Evolutionary conservation across 2,329 filamentous ascomycete species (phyloP), one percentile per base, ranked within the genome.

Genomic region (Talaromyces verruculosus): DNA sequence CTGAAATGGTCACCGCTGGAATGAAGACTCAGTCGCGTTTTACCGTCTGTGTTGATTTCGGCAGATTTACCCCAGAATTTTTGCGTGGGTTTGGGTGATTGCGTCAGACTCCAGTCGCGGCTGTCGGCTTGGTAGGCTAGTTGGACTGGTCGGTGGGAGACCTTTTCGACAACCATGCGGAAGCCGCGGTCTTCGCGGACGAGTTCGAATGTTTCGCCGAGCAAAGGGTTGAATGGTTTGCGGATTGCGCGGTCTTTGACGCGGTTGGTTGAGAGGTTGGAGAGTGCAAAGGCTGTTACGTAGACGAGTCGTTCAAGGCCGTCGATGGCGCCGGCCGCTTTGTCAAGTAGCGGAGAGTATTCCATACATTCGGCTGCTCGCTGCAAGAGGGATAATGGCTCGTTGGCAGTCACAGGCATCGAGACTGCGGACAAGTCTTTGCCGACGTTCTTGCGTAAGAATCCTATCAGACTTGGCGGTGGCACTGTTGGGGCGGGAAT

Each of bases 1-100:
- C 89, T 93, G 80, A 94, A 99, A 67, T 88, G 85, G 75, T 98
- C 94, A 64, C 92, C 91, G 1, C 83, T 86, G 1, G 85, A 84
- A 74, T 95, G 89, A 33, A 99, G 81, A 45, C 89, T 87, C 45
- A 97, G 84, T 59, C 93, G 87, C 3, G 92, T 89, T 30, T 92
- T 90, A 2, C 95, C 95, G 64, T 97, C 94, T 0, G 93, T 98
- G 67, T 91, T 95, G 68, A 99, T 88, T 78, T 99, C 95, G 2
- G 92, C 92, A 64, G 90, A 94, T 82, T 98, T 98, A 65, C 95
- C 95, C 95, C 95, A 98, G 81, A 99, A 99, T 76, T 98, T 98
- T 75, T 99, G 94, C 25, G 90, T 90, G 0, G 95, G 95, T 65
- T 91, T 89, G 0, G 95, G 92, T 4, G 90, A 91, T 75, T 98